phyloP scores from a whole-genome alignment of 2,329 filamentous ascomycete genomes.

The Colletotrichum tropicale region DNA sequence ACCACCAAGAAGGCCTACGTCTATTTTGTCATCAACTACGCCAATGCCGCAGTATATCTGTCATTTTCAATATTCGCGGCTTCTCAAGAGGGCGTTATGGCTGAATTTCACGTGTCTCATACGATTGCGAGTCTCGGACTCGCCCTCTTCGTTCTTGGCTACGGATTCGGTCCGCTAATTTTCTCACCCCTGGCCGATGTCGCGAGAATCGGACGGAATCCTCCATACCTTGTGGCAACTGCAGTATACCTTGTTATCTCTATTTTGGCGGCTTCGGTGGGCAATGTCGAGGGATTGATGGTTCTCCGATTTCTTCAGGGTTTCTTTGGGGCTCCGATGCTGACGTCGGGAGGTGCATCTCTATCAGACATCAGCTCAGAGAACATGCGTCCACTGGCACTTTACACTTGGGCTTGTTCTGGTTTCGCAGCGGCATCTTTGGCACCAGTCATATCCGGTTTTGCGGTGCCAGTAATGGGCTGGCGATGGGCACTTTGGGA shows the following conservation, averaged over 20 bases:
- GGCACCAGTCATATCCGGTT: conserved; percentile 52
- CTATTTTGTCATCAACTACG: conserved; percentile 45
- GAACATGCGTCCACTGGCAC: not conserved
- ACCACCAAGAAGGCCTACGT: conserved; percentile 38
- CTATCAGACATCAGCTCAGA: conserved; percentile 34
- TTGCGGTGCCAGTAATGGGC: conserved; percentile 42
- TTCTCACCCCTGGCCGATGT: conserved; percentile 65
- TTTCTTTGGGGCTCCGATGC: conserved; percentile 40
- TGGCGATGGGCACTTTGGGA: conserved; percentile 54
- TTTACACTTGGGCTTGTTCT: too few species aligned
- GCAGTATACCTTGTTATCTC: conserved; percentile 61
- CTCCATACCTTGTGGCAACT: conserved; percentile 61
- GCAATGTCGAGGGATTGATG: conserved; percentile 58
- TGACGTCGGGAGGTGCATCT: conserved; percentile 31
- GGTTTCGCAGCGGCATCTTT: not conserved
- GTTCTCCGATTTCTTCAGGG: conserved; percentile 57
- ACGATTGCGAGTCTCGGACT: conserved; percentile 56
- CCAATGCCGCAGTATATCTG: conserved; percentile 52
- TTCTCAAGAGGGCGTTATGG: conserved; percentile 44
- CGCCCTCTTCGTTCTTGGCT: conserved; percentile 58
- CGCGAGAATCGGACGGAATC: conserved; percentile 60
- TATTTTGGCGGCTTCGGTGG: conserved; percentile 56
- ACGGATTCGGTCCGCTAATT: conserved; percentile 50
- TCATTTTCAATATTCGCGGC: conserved; percentile 43
- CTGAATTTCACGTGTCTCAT: conserved; percentile 51